Base-by-base conservation (phyloP, 164 flowering plant species). In the Sextonia rubra region DNA sequence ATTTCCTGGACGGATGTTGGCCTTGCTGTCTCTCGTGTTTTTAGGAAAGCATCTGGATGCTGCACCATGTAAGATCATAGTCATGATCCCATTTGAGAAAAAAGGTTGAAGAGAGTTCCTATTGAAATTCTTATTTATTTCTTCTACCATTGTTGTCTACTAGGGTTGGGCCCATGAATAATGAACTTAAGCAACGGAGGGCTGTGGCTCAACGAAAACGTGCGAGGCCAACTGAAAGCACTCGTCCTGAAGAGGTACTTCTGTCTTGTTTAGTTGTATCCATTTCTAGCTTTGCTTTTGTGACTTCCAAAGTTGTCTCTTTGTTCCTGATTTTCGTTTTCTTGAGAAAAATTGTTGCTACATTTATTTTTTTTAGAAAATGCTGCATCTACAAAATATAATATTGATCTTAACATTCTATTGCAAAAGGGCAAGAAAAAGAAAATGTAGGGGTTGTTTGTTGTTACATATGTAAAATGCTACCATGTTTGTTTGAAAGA, bases 101-200 rank as follows among this genome's bases (percentile, higher is more conserved):
- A 5, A 27, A 64, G 44, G 18, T 7, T 29, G 14, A 14, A 26
- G 58, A 48, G 37, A 47, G 18, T 22, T 68, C 3, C 0, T 14
- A 12, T 2, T 12, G 22, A 14, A 11, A 26, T 67, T 67, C 12
- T 67, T 67, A n/a, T 6, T 24, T 49, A 7, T 12, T 17, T 47
- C 18, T 20, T 44, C 14, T n/a, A 27, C 56, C 44, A 37, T 77
- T 69, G 24, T n/a, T 68, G 23, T 26, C 66, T 22, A 29, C 11
- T 52, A 94, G 97, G 97, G 69, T 92, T 85, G 98, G 97, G 24
- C 97, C 97, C 2, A 86, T 91, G 97, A 77, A 87, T 75, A 80
- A 78, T 44, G 89, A 92, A 74, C 22, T 86, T 61, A 94, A 91
- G 82, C 87, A 81, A 56, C 79, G 97, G 52, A 90, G 82, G 80